These are phyloP conservation scores for Leptosphaerulina australis DNA, from an alignment of 2,329 filamentous ascomycete species.

Conservation along the genomic window DNA sequence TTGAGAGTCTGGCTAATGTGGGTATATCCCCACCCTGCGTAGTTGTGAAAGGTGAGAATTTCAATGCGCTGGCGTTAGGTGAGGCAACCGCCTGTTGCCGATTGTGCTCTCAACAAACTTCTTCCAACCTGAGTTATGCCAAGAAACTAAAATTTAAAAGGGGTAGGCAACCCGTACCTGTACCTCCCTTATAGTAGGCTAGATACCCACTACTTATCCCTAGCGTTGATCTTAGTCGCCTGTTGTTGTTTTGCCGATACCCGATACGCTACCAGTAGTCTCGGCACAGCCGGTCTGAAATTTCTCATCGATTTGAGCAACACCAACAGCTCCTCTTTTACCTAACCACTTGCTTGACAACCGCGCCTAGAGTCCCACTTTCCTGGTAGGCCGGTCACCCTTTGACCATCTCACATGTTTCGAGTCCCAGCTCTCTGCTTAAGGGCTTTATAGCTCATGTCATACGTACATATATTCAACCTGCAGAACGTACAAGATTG, in stretches of 20 bases:
- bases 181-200: neutral
- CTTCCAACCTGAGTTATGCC: neutral
- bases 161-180: neutral
- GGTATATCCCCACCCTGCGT: neutral
- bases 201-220: neutral
- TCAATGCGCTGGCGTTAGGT: neutral
- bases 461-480: too few relatives aligned
- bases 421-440: too few relatives aligned
- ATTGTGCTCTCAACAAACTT: neutral
- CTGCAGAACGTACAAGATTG: too few relatives aligned
- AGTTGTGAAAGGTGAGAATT: neutral
- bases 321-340: neutral
- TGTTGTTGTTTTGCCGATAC: neutral
- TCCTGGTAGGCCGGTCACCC: slow-evolving; percentile 4
- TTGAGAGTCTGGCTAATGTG: neutral
- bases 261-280: neutral
- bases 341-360: neutral
- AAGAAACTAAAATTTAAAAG: neutral
- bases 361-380: neutral
- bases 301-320: neutral
- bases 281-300: slow-evolving; percentile 1
- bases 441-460: too few relatives aligned
- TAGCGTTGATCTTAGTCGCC: neutral
- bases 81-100: neutral
- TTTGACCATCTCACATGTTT: too few relatives aligned